Conservation (phyloP, 352 stramenopile genomes). For the Phytophthora cryptogea region DNA sequence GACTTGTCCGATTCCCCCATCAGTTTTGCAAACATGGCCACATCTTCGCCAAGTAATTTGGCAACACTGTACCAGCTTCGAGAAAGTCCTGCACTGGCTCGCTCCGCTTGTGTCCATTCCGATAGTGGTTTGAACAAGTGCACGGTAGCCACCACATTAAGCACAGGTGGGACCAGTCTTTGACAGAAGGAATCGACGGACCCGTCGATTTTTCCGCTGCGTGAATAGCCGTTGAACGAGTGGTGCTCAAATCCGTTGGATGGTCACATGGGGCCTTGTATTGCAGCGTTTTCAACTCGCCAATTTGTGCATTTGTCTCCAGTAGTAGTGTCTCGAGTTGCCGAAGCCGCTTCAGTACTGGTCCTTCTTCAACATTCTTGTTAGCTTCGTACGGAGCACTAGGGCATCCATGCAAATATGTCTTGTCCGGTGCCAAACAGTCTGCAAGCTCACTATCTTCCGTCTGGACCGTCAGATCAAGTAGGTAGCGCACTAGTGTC, state of each 20-base stretch:
- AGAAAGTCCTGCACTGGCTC: not conserved
- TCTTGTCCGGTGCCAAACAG: slow-evolving; percentile 12
- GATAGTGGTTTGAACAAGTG: slow-evolving; percentile 13
- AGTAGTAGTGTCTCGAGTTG: slow-evolving; percentile 14
- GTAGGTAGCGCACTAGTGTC: slow-evolving; percentile 18
- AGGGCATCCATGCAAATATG: slow-evolving; percentile 15
- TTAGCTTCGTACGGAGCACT: slow-evolving; percentile 5
- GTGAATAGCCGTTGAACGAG: not conserved
- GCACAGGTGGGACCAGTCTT: slow-evolving; percentile 1
- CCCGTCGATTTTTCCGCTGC: not conserved
- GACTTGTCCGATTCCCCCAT: not conserved
- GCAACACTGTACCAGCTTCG: slow-evolving; percentile 9
- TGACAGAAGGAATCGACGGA: slow-evolving; percentile 3
- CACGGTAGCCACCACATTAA: slow-evolving; percentile 4
- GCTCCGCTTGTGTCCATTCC: slow-evolving; percentile 2
- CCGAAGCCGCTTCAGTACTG: slow-evolving; percentile 6
- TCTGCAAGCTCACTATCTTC: slow-evolving; percentile 17
- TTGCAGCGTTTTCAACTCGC: not conserved
- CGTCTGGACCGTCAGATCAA: slow-evolving; percentile 4
- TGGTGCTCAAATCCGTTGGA: not conserved
- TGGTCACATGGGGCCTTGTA: not conserved
- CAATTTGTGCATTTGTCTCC: slow-evolving; percentile 2
- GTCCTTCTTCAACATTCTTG: slow-evolving; percentile 7
- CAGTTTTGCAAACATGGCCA: slow-evolving; percentile 3
- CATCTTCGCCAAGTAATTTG: slow-evolving; percentile 8